These are phyloP conservation scores for Trypanosoma platydactyli DNA, from an alignment of 208 protist genomes.

Conservation along the genomic window DNA sequence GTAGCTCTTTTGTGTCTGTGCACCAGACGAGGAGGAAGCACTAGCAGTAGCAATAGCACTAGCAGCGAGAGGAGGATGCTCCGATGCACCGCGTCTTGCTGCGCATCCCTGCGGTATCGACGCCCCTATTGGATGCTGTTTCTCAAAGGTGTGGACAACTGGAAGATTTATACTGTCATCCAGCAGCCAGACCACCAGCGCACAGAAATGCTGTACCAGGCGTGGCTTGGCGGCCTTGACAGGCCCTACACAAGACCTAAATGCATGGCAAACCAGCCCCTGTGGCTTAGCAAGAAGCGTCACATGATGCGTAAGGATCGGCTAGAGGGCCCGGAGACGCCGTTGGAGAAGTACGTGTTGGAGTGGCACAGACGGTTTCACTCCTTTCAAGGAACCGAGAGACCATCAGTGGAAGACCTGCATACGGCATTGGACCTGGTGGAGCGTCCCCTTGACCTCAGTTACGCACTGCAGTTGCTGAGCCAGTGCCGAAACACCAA, in stretches of 20 bases:
- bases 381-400: conserved; percentile 78
- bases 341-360: conserved; percentile 86
- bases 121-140: conserved; percentile 88
- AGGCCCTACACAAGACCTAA: conserved; percentile 86
- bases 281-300: conserved; percentile 90
- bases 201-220: conserved; percentile 93
- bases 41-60: not conserved
- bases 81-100: conserved; percentile 18
- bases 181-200: conserved; percentile 90
- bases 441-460: conserved; percentile 88
- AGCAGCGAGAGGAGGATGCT: conserved; percentile 31
- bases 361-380: conserved; percentile 87
- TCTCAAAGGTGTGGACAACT: conserved; percentile 89
- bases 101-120: conserved; percentile 47
- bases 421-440: conserved; percentile 90
- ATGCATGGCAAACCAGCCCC: conserved; percentile 89
- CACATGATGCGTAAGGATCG: conserved; percentile 80
- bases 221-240: conserved; percentile 90
- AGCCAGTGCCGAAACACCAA: conserved; percentile 82
- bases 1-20: not conserved
- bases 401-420: conserved; percentile 83
- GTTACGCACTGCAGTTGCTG: conserved; percentile 88
- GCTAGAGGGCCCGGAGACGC: conserved; percentile 82
- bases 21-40: not conserved
- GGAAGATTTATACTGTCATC: conserved; percentile 91